Percentiles rank a stretch among this genome's conserved stretches.
Conservation (phyloP, 352 stramenopile species). For the Plasmopara halstedii region DNA sequence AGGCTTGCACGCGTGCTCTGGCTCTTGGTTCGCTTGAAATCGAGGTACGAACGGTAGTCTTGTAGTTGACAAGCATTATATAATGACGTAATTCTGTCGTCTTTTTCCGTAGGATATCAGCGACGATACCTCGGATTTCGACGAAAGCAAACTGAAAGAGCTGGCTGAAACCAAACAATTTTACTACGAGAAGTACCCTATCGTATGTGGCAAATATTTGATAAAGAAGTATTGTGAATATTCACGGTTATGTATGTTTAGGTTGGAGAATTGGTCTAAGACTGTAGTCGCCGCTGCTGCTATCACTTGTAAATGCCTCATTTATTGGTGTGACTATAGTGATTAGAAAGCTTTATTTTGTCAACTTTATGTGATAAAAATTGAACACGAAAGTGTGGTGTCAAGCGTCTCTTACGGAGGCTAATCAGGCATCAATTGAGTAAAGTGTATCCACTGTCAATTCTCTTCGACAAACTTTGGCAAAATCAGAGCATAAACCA, state of each 20-base stretch:
- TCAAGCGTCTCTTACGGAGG: slow-evolving; percentile 1
- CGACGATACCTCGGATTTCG: slow-evolving; percentile 64
- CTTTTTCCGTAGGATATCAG: slow-evolving; percentile 46
- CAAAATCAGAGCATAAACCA: slow-evolving; percentile 52
- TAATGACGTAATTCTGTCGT: no score
- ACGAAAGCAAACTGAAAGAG: slow-evolving; percentile 49
- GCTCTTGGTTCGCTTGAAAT: slow-evolving; percentile 61
- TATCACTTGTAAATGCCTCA: neutral
- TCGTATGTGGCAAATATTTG: slow-evolving; percentile 34
- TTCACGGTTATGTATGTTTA: slow-evolving; percentile 8
- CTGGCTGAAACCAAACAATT: slow-evolving; percentile 63
- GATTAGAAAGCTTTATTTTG: neutral
- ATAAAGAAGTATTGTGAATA: neutral
- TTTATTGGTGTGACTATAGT: slow-evolving; percentile 5
- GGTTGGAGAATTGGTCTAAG: slow-evolving; percentile 41
- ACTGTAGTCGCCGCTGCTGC: neutral
- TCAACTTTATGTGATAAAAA: no score
- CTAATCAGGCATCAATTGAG: slow-evolving; percentile 39
- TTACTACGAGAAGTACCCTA: slow-evolving; percentile 82
- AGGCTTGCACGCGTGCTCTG: slow-evolving; percentile 72
- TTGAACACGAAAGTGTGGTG: neutral
- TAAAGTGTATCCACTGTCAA: slow-evolving; percentile 46
- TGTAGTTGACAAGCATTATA: no score
- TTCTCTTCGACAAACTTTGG: slow-evolving; percentile 71
- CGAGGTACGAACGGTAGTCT: slow-evolving; percentile 44